Base-by-base conservation (phyloP, 371 early-diverging fungal species). In the Fennellomyces sp. region DNA sequence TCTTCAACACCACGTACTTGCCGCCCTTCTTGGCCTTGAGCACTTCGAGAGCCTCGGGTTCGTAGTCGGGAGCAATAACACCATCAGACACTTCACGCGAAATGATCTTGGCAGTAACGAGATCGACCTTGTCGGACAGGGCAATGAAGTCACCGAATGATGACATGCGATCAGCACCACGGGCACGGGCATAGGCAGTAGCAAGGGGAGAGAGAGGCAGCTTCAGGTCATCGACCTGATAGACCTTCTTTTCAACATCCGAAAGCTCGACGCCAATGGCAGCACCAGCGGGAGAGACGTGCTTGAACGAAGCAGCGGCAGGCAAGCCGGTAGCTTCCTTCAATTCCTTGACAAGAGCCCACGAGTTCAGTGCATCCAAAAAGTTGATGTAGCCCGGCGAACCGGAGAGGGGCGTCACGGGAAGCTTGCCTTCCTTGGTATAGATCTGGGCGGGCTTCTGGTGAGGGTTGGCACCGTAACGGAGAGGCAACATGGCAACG, bases 61-160 rank as follows among this genome's bases (percentile, higher is more conserved):
- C 88, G 63, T 92, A 98, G 5, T 84, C 92, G 11, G 97, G 97
- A 23, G 98, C 98, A 81, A 98, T 96, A 25, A 97, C 90, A 75
- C 97, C 97, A 73, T 97, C 97, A n/a, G 94, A 94, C 17, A 93
- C 88, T 70, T 98, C 98, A 56, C 92, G 88, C 36, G 93, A 89
- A 70, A 98, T 96, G 60, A 98, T 91, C 72, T 85, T 85, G 60
- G 98, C 98, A n/a, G 98, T 98, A 27, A 87, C 88, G 62, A 90
- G 84, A 76, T 98, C 98, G 61, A 92, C 92, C 31, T 73, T 84
- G 69, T 92, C 92, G 52, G 92, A 91, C 25, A 98, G 81, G 52
- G 96, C 97, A 66, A 96, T 93, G 88, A 95, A 98, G 81, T 98
- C 98, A 69, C 97, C 98, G 59, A 98, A 98, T 29, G 94, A 94